A percentile compares a stretch with the other conserved stretches of the same genome.
phyloP scores from a whole-genome alignment of 495 filamentous ascomycete genomes.

The Xylaria acuta region DNA sequence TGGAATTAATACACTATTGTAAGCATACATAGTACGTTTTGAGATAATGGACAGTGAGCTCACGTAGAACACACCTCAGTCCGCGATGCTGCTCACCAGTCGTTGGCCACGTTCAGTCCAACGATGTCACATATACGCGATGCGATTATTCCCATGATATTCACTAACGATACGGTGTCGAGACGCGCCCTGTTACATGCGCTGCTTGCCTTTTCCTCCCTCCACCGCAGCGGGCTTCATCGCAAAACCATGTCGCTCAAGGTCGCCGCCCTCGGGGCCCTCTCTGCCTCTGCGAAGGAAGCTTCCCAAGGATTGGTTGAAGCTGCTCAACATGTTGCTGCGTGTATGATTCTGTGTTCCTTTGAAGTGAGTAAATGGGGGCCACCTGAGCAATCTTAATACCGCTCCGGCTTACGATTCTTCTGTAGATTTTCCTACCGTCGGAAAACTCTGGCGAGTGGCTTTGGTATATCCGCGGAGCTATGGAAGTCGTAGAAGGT shows the following conservation, averaged over 20 bases:
- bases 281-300: slow-evolving; percentile 33
- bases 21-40: slow-evolving; percentile 16
- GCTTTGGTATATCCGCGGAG: slow-evolving; percentile 37
- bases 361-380: slow-evolving; percentile 28
- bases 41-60: slow-evolving; percentile 16
- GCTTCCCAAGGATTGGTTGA: slow-evolving; percentile 21
- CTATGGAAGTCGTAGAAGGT: slow-evolving; percentile 28
- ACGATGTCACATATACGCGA: slow-evolving; percentile 31
- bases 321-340: slow-evolving; percentile 38
- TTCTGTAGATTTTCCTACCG: slow-evolving; percentile 30
- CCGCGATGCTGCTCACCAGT: slow-evolving; percentile 31
- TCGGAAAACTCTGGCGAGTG: slow-evolving; percentile 37
- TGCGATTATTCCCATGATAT: slow-evolving; percentile 32
- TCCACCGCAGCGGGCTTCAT: slow-evolving; percentile 31
- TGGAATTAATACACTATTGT: slow-evolving; percentile 34
- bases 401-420: background rate
- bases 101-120: slow-evolving; percentile 26
- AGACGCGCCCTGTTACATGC: slow-evolving; percentile 30
- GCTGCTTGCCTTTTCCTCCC: slow-evolving; percentile 36
- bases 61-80: slow-evolving; percentile 27
- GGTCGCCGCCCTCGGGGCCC: slow-evolving; percentile 29
- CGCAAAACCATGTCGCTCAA: slow-evolving; percentile 33
- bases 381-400: background rate
- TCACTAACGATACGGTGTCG: slow-evolving; percentile 27
- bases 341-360: slow-evolving; percentile 37